These are phyloP conservation scores for Penicillium robsamsonii DNA, from an alignment of 495 filamentous ascomycete species.

Conservation along the genomic window DNA sequence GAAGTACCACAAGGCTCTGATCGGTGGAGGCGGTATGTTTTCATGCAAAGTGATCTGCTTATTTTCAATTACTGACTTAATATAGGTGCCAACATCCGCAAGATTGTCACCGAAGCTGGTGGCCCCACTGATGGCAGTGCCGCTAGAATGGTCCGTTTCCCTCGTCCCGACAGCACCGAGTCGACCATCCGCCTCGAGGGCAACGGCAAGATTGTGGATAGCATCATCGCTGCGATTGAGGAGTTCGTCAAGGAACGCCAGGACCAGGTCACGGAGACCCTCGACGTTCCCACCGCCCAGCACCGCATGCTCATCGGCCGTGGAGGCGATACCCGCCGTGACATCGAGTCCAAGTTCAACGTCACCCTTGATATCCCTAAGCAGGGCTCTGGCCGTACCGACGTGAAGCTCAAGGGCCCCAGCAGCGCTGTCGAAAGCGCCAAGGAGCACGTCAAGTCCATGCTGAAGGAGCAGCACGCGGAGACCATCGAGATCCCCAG, in stretches of 20 bases:
- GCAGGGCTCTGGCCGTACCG: conserved; percentile 62
- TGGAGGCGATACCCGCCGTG: conserved; percentile 78
- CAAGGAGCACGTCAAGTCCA: conserved; percentile 72
- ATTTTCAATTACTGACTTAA: conserved; percentile 33
- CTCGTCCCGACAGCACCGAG: conserved; percentile 71
- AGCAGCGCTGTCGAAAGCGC: conserved; percentile 76
- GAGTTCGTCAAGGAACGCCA: conserved; percentile 74
- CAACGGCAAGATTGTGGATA: conserved; percentile 75
- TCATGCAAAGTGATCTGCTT: background rate
- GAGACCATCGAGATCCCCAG: conserved; percentile 81
- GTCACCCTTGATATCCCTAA: conserved; percentile 88
- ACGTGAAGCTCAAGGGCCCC: conserved; percentile 80
- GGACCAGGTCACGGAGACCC: conserved; percentile 67
- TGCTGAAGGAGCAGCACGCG: conserved; percentile 83
- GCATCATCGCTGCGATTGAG: conserved; percentile 79
- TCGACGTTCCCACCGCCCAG: conserved; percentile 83
- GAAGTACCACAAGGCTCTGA: conserved; percentile 86
- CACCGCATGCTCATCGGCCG: conserved; percentile 89
- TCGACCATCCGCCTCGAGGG: conserved; percentile 85
- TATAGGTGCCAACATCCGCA: conserved; percentile 79
- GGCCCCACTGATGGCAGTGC: conserved; percentile 81
- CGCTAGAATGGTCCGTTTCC: conserved; percentile 87
- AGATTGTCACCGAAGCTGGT: conserved; percentile 83
- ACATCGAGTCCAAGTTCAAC: conserved; percentile 85
- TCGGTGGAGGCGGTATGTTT: conserved; percentile 79